Evolutionary conservation across 768 basidiomycete species (phyloP), one percentile per base, ranked within the genome.

Genomic region (Termitomyces bulborhizus): DNA sequence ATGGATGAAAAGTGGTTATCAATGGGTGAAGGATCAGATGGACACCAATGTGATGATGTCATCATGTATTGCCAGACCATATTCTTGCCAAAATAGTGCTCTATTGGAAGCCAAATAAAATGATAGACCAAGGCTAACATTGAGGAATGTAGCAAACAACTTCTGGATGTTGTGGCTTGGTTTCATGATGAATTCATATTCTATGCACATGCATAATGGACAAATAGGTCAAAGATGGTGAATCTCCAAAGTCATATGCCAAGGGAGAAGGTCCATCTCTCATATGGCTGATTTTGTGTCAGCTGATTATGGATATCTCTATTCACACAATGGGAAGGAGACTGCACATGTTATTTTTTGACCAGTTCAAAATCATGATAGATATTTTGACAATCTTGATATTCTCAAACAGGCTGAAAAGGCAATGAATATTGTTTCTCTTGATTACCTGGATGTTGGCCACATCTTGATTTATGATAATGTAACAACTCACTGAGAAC

Each of bases 231-330:
- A n/a, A n/a, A n/a, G 64, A 29, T n/a, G 24, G 44, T 36, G 56
- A 37, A 47, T 55, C 44, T 7, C 50, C 56, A 24, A 57, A 53
- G 3, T 71, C 67, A 11, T 57, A 68, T 37, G 40, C 52, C n/a
- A 74, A 74, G 48, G 71, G 71, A 8, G 71, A 73, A 21, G 53
- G 72, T 2, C 55, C 50, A 1, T 72, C 68, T 3, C 53, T 70
- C 1, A 73, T 72, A 69, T 72, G 18, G 63, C 69, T 0, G 65
- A 73, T 57, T 73, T 69, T 60, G 67, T 73, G 1, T 73, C 66
- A 2, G 58, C 69, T 6, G 66, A 71, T 31, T 68, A 64, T 56
- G 66, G 67, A 8, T 71, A 65, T 63, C 43, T 71, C 12, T 31
- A 12, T 12, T 68, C 63, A 15, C 53, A 27, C 0, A 59, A 69